Conservation (phyloP, 2,329 filamentous ascomycete species). For the Penicillium capsulatum region DNA sequence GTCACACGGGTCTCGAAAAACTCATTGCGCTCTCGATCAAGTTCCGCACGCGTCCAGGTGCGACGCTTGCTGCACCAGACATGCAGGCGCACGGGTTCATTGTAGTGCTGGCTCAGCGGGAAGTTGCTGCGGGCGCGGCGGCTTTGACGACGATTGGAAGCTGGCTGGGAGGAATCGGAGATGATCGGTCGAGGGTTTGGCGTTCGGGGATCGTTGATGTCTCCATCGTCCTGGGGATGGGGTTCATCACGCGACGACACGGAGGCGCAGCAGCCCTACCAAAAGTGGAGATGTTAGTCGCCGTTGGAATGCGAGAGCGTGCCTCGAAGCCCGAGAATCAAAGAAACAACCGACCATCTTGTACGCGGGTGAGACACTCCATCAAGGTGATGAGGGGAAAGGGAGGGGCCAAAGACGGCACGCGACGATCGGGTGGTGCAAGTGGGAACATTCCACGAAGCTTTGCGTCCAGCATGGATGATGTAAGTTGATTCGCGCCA, state of each 20-base stretch:
- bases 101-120: conserved; percentile 58
- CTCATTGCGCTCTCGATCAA: conserved; percentile 68
- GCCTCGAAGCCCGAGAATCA: not conserved
- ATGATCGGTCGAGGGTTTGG: conserved; percentile 18
- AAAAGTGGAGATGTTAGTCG: not conserved
- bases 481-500: not conserved
- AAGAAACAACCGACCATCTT: conserved; percentile 36
- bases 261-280: conserved; percentile 41
- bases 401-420: conserved; percentile 8
- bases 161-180: conserved; percentile 3
- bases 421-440: not conserved
- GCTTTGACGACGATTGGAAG: conserved; percentile 13
- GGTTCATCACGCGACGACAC: conserved; percentile 31
- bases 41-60: conserved; percentile 64
- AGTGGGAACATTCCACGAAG: conserved; percentile 1
- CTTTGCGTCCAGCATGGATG: conserved; percentile 5
- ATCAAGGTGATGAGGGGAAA: conserved; percentile 21
- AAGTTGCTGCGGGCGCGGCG: conserved; percentile 18
- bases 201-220: conserved; percentile 23
- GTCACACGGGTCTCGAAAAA: conserved; percentile 90
- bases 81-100: conserved; percentile 63
- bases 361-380: conserved; percentile 23
- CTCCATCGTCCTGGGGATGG: conserved; percentile 23
- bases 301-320: not conserved
- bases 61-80: conserved; percentile 61